Evolutionary conservation across 352 stramenopile genomes (phyloP).

Genomic region (Phytophthora boehmeriae): DNA sequence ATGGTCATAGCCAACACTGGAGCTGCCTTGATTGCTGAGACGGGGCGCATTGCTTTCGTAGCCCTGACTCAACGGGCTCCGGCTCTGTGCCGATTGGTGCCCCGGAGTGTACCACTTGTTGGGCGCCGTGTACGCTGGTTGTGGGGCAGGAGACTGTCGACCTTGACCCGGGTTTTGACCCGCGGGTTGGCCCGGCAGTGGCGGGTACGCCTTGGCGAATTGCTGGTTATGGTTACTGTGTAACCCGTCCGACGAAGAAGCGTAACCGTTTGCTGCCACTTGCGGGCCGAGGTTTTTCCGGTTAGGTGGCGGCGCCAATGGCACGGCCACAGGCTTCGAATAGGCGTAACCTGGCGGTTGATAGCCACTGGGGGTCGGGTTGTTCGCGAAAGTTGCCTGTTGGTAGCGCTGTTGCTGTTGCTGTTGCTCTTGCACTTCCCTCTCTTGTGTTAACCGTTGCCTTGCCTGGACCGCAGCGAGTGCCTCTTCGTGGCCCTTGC

Average conservation of each 20-base stretch:
- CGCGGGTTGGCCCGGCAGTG: constrained; percentile 29
- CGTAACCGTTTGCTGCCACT: constrained; percentile 50
- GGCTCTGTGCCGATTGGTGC: constrained; percentile 2
- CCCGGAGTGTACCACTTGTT: constrained; percentile 28
- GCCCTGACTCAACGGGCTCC: constrained; percentile 19
- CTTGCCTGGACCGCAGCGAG: constrained; percentile 60
- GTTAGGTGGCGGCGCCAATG: constrained; percentile 26
- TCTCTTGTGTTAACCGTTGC: constrained; percentile 56
- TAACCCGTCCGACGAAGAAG: constrained; percentile 9
- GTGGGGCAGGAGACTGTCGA: neutral
- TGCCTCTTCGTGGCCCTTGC: constrained; percentile 74
- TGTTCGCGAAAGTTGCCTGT: constrained; percentile 42
- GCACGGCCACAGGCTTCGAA: constrained; percentile 38
- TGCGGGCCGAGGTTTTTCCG: constrained; percentile 42
- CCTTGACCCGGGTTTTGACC: constrained; percentile 5
- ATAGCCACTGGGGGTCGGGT: constrained; percentile 36
- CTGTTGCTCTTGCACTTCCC: constrained; percentile 35
- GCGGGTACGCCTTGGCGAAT: constrained; percentile 32
- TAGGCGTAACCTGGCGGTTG: constrained; percentile 32
- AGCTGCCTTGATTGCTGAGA: constrained; percentile 20
- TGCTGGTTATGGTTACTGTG: constrained; percentile 34
- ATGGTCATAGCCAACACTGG: constrained; percentile 13
- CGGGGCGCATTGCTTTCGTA: constrained; percentile 28
- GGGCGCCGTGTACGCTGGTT: constrained; percentile 31
- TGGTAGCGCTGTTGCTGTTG: constrained; percentile 55